phyloP scores from a whole-genome alignment of 345 rosid genomes.

The Schrenkiella parvula region DNA sequence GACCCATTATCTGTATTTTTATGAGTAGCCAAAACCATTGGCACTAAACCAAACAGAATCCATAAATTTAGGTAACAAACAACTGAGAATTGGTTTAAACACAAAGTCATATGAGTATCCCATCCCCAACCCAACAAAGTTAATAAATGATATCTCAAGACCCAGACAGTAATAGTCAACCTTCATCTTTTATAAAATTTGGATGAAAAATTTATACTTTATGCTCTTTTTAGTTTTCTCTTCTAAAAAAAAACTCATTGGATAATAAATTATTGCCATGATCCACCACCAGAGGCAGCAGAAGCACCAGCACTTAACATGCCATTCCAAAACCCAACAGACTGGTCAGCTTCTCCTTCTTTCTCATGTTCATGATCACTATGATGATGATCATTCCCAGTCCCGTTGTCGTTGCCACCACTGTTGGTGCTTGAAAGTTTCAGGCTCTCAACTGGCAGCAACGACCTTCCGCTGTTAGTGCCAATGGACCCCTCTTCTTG shows the following conservation, averaged over 20 bases:
- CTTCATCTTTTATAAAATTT: slow-evolving; percentile 19
- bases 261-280: slow-evolving; percentile 25
- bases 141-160: background rate
- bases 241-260: background rate
- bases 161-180: slow-evolving; percentile 4
- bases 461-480: slow-evolving; percentile 23
- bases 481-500: slow-evolving; percentile 22
- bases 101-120: slow-evolving; percentile 25
- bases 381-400: background rate
- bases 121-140: slow-evolving; percentile 26
- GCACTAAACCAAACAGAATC: background rate
- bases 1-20: background rate
- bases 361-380: slow-evolving; percentile 16
- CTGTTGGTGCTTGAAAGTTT: slow-evolving; percentile 28
- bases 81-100: slow-evolving; percentile 10
- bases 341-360: slow-evolving; percentile 20
- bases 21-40: background rate
- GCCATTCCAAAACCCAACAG: slow-evolving; percentile 36
- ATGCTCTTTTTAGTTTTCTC: background rate
- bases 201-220: slow-evolving; percentile 14
- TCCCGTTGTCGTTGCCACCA: background rate
- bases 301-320: slow-evolving; percentile 24
- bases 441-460: slow-evolving; percentile 31
- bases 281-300: slow-evolving; percentile 25
- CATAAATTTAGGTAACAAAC: slow-evolving; percentile 11